Conservation (phyloP, 768 basidiomycete species). For the Pleurotus eryngii region DNA sequence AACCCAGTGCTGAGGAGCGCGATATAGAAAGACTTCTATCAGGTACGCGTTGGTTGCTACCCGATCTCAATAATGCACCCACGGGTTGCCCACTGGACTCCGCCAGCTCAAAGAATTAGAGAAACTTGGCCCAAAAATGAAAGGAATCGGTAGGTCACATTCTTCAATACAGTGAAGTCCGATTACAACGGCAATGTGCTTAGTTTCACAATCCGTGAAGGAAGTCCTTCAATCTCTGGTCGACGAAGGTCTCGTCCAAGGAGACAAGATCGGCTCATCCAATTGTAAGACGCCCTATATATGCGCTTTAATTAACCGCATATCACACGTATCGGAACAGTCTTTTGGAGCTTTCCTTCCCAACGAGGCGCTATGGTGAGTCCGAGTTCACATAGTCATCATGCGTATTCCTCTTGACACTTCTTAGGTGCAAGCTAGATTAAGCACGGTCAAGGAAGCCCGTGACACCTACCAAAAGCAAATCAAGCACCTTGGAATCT, state of each 20-base stretch:
- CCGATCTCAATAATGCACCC: background rate
- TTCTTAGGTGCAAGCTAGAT: conserved; percentile 54
- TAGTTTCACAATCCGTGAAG: conserved; percentile 89
- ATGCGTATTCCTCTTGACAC: background rate
- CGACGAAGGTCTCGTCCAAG: conserved; percentile 81
- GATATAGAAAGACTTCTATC: conserved; percentile 78
- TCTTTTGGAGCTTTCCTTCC: conserved; percentile 96
- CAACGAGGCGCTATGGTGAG: conserved; percentile 75
- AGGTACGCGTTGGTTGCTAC: conserved; percentile 32
- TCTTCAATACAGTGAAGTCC: background rate
- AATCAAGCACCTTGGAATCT: conserved; percentile 42
- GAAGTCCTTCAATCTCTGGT: conserved; percentile 86
- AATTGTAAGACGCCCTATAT: conserved; percentile 62
- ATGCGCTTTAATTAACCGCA: conserved; percentile 17
- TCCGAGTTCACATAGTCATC: background rate
- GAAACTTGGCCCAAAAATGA: conserved; percentile 83
- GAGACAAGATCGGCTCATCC: conserved; percentile 91
- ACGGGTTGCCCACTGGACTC: background rate
- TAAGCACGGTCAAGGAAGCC: conserved; percentile 47
- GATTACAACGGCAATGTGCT: background rate
- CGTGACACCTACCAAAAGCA: conserved; percentile 41
- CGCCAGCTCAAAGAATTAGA: conserved; percentile 86
- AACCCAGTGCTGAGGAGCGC: background rate
- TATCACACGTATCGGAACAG: conserved; percentile 32
- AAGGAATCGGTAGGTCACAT: conserved; percentile 70